Conservation (phyloP, 106 monocot genomes). For the Acanthochlamys bracteata region DNA sequence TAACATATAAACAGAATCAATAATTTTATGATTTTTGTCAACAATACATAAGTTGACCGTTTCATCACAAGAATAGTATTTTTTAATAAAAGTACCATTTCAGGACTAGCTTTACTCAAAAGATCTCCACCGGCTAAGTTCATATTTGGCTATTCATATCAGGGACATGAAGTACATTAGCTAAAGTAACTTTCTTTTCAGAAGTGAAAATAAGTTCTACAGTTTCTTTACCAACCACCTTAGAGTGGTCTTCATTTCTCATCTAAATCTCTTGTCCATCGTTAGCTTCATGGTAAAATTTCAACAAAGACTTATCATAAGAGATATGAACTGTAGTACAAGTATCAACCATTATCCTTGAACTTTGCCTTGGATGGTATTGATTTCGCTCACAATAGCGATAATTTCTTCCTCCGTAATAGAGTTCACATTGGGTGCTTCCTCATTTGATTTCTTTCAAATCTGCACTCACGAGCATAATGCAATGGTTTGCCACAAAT, state of each 20-base stretch:
- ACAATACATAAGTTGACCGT: neutral
- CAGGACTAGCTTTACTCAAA: neutral
- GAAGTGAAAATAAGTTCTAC: too few species aligned
- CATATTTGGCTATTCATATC: too few species aligned
- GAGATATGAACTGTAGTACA: neutral
- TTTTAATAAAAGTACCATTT: neutral
- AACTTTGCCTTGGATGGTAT: neutral
- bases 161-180: too few species aligned
- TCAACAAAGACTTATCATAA: neutral
- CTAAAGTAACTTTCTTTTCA: too few species aligned
- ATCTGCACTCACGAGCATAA: neutral
- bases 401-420: too few species aligned
- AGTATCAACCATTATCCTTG: neutral
- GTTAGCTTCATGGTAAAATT: neutral
- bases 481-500: neutral
- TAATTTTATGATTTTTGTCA: neutral
- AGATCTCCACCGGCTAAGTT: neutral
- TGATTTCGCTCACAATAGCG: too few species aligned
- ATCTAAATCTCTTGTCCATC: too few species aligned
- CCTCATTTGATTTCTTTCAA: neutral
- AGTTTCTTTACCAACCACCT: too few species aligned
- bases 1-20: slow-evolving; percentile 1
- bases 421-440: neutral
- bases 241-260: too few species aligned
- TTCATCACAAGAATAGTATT: neutral